Percentiles rank a stretch among this genome's conserved stretches.
Evolutionary conservation across 768 basidiomycete genomes (phyloP).

Genomic region (Atractiella rhizophila): DNA sequence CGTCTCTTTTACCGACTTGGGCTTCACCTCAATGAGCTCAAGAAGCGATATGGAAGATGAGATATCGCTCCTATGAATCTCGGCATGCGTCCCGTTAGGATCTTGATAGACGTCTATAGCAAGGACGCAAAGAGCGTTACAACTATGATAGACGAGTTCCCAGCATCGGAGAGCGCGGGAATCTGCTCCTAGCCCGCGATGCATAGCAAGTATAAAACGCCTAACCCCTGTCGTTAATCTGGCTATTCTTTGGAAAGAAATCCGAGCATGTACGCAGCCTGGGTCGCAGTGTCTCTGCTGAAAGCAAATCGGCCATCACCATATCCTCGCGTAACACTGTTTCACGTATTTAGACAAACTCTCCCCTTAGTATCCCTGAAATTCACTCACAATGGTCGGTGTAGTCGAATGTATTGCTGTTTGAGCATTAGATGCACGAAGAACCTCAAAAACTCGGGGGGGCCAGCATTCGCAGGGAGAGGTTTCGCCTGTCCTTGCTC

Average conservation of each 20-base stretch:
- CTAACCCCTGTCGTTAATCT: background rate
- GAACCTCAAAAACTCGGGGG: constrained; percentile 6
- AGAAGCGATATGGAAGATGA: background rate
- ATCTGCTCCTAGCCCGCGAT: background rate
- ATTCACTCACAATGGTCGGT: constrained; percentile 9
- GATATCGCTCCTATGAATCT: constrained; percentile 3
- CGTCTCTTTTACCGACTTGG: background rate
- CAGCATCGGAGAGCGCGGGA: background rate
- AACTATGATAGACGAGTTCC: constrained; percentile 1
- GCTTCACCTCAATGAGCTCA: background rate
- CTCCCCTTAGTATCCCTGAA: background rate
- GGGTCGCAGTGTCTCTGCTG: background rate
- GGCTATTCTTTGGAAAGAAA: background rate
- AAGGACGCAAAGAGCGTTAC: constrained; percentile 7
- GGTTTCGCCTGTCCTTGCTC: background rate
- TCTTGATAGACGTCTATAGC: constrained; percentile 10
- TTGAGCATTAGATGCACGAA: background rate
- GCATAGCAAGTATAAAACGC: background rate
- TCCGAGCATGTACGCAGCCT: constrained; percentile 5
- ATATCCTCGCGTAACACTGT: constrained; percentile 7
- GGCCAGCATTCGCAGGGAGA: background rate
- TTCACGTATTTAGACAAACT: background rate
- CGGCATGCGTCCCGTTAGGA: constrained; percentile 1
- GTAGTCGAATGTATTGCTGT: constrained; percentile 6
- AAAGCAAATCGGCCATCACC: constrained; percentile 4